These are phyloP conservation scores for Haplographium delicatum DNA, from an alignment of 495 filamentous ascomycete species.

Conservation along the genomic window DNA sequence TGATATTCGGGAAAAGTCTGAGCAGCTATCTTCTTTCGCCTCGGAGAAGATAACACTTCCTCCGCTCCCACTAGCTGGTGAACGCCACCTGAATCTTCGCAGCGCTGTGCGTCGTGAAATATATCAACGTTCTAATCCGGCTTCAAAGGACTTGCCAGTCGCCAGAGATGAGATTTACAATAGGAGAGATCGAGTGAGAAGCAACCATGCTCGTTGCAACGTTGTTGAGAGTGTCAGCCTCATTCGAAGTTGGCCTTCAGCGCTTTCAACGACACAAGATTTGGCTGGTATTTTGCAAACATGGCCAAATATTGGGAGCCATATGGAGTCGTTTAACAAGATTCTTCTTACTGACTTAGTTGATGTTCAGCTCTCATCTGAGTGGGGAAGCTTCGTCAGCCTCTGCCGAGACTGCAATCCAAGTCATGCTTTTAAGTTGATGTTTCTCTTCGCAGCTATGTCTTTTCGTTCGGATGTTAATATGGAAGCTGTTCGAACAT, in stretches of 20 bases:
- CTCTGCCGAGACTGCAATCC: conserved; percentile 21
- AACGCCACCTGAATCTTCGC: conserved; percentile 4
- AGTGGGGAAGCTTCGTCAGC: conserved; percentile 41
- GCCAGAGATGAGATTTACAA: too few relatives aligned
- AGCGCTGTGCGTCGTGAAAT: not conserved
- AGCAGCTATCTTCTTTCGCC: conserved; percentile 12
- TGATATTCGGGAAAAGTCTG: conserved; percentile 36
- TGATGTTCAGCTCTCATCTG: conserved; percentile 26
- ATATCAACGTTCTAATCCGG: not conserved
- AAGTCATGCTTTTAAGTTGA: conserved; percentile 30
- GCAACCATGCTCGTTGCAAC: not conserved
- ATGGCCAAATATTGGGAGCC: conserved; percentile 39
- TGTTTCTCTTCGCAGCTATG: conserved; percentile 40
- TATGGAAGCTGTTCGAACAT: conserved; percentile 31
- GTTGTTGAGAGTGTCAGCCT: conserved; percentile 27
- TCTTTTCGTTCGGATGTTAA: conserved; percentile 31
- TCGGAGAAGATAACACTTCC: conserved; percentile 15
- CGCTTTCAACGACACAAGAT: conserved; percentile 23
- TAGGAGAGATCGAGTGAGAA: too few relatives aligned
- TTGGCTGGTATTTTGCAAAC: conserved; percentile 29
- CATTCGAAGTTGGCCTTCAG: conserved; percentile 25
- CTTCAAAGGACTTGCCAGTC: too few relatives aligned
- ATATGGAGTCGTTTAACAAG: conserved; percentile 26
- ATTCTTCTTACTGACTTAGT: conserved; percentile 30
- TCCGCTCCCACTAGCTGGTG: not conserved